phyloP scores from a whole-genome alignment of 2,329 filamentous ascomycete species.

The Macrophomina phaseolina region DNA sequence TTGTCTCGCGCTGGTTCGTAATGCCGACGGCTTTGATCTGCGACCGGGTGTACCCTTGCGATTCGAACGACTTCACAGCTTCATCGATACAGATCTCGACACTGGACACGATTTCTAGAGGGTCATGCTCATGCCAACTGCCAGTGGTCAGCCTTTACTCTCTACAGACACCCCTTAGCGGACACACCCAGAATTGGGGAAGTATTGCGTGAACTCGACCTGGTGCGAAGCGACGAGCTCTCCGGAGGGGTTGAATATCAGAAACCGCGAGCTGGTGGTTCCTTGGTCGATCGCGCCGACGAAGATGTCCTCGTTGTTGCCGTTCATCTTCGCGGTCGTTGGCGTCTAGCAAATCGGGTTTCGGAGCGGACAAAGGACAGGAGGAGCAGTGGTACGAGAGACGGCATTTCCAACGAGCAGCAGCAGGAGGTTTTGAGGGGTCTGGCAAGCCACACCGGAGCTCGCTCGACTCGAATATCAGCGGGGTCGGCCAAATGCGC shows the following conservation, averaged over 20 bases:
- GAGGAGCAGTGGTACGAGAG: constrained; percentile 9
- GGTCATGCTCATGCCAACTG: constrained; percentile 86
- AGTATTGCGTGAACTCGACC: constrained; percentile 79
- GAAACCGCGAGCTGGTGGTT: constrained; percentile 81
- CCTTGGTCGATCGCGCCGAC: constrained; percentile 86
- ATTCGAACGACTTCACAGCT: constrained; percentile 69
- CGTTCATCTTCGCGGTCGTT: constrained; percentile 16
- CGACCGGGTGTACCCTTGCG: constrained; percentile 65
- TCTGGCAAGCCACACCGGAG: not conserved
- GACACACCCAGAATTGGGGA: constrained; percentile 76
- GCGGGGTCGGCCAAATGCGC: constrained; percentile 15
- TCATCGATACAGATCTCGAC: constrained; percentile 77
- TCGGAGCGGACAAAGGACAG: not conserved
- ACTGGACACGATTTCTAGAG: constrained; percentile 71
- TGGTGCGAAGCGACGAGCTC: constrained; percentile 78
- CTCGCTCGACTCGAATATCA: not conserved
- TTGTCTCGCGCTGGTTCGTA: constrained; percentile 84
- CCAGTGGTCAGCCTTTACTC: not conserved
- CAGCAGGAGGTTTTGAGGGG: constrained; percentile 9
- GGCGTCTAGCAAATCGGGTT: not conserved
- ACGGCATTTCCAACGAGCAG: not conserved
- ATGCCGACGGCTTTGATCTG: constrained; percentile 77
- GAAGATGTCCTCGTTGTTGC: constrained; percentile 58
- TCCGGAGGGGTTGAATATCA: constrained; percentile 79
- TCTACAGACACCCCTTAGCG: not conserved